phyloP scores from a whole-genome alignment of 1,284 basidiomycete genomes.

The Testicularia cyperi region DNA sequence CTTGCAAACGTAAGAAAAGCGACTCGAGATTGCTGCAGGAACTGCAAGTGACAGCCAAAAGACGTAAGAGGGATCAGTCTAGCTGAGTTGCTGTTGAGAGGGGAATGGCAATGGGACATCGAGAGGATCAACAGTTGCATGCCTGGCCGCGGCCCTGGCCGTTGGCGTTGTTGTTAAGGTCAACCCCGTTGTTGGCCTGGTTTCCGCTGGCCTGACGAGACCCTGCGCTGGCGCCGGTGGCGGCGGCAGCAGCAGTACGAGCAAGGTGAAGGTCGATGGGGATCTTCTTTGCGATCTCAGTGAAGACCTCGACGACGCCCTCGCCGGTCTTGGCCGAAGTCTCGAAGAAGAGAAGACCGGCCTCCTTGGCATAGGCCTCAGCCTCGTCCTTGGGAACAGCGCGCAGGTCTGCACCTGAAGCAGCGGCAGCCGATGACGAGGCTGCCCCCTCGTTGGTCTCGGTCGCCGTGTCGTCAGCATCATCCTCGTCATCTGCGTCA shows the following conservation, averaged over 20 bases:
- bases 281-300: conserved; percentile 67
- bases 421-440: conserved; percentile 15
- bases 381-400: conserved; percentile 73
- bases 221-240: conserved; percentile 18
- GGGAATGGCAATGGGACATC: no score
- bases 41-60: no score
- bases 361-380: conserved; percentile 90
- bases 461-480: conserved; percentile 63
- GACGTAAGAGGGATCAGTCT: no score
- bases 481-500: conserved; percentile 29
- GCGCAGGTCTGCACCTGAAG: conserved; percentile 27
- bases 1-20: no score
- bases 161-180: conserved; percentile 32
- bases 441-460: conserved; percentile 30
- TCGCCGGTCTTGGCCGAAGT: conserved; percentile 97
- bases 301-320: conserved; percentile 94
- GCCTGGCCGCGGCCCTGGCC: conserved; percentile 31
- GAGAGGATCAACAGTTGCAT: conserved; percentile 49
- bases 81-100: no score
- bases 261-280: conserved; percentile 48
- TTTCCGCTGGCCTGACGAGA: conserved; percentile 25
- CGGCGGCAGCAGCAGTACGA: conserved; percentile 25
- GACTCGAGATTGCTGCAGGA: no score
- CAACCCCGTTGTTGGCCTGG: conserved; percentile 30
- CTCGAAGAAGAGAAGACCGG: conserved; percentile 92